These are phyloP conservation scores for Penicillium dipodomyicola DNA, from an alignment of 495 filamentous ascomycete genomes.

Conservation along the genomic window DNA sequence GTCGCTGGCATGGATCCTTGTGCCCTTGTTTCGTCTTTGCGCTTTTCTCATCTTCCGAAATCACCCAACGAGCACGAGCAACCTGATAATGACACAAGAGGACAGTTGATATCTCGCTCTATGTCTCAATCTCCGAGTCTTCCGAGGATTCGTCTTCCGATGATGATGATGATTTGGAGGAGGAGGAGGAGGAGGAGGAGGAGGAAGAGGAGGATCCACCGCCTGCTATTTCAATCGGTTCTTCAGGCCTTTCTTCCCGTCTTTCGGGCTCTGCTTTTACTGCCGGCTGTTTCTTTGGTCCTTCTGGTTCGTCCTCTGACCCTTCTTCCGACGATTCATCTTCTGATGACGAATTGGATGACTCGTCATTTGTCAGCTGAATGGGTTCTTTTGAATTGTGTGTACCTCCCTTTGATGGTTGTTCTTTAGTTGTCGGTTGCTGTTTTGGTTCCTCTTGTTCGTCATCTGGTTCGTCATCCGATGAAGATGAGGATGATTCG, in stretches of 20 bases:
- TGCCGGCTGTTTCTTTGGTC: neutral
- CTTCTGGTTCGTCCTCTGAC: neutral
- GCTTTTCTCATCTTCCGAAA: neutral
- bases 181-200: too few species aligned
- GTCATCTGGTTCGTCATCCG: too few species aligned
- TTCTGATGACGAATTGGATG: too few species aligned
- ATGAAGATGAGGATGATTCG: too few species aligned
- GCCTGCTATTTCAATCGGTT: neutral
- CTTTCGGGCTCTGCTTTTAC: neutral
- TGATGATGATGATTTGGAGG: too few species aligned
- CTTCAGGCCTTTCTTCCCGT: neutral
- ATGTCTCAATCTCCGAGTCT: neutral
- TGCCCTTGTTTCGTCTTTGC: neutral
- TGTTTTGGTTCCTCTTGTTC: too few species aligned
- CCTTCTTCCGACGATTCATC: too few species aligned
- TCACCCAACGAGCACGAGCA: neutral
- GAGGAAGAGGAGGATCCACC: neutral
- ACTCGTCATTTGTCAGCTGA: too few species aligned
- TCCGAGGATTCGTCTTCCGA: neutral
- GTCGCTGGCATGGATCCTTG: neutral
- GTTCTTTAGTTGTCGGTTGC: too few species aligned
- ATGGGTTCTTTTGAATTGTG: too few species aligned
- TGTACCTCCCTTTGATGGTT: too few species aligned
- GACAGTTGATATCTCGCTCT: neutral
- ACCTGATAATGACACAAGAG: neutral